Conservation (phyloP, 1,284 basidiomycete genomes). For the Coniophora puteana region DNA sequence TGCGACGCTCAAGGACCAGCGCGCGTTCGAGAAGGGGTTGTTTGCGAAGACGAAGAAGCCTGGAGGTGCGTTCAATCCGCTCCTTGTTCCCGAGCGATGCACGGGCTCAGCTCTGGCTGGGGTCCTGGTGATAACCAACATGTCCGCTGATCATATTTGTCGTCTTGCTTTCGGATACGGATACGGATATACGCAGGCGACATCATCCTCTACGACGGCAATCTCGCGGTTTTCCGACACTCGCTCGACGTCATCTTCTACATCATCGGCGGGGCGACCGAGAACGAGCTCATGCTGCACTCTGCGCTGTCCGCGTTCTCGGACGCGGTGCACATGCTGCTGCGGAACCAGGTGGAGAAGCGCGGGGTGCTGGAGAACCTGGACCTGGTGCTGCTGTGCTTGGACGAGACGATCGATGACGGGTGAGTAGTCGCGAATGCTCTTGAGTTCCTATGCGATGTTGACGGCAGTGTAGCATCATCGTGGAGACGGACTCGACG, state of each 20-base stretch:
- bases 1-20: conserved; percentile 85
- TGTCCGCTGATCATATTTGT: not conserved
- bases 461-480: conserved; percentile 60
- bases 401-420: conserved; percentile 98
- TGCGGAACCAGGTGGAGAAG: conserved; percentile 95
- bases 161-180: not conserved
- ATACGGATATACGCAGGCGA: conserved; percentile 82
- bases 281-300: conserved; percentile 97
- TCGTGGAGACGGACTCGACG: conserved; percentile 94
- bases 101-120: too few relatives aligned
- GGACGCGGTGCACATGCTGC: conserved; percentile 82
- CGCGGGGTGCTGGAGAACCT: conserved; percentile 92
- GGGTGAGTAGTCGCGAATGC: conserved; percentile 72
- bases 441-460: not conserved
- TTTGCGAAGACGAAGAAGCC: conserved; percentile 94
- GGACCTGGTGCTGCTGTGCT: conserved; percentile 87
- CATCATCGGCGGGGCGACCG: conserved; percentile 83
- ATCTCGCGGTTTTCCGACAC: conserved; percentile 92
- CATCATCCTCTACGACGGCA: conserved; percentile 89
- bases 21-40: conserved; percentile 91
- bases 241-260: conserved; percentile 96
- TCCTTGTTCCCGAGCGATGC: not conserved
- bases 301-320: conserved; percentile 80
- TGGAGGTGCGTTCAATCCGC: conserved; percentile 58
- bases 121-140: too few relatives aligned